A percentile compares a stretch with the other conserved stretches of the same genome.
Conservation (phyloP, 2,329 filamentous ascomycete genomes). For the Pyrenophora seminiperda region DNA sequence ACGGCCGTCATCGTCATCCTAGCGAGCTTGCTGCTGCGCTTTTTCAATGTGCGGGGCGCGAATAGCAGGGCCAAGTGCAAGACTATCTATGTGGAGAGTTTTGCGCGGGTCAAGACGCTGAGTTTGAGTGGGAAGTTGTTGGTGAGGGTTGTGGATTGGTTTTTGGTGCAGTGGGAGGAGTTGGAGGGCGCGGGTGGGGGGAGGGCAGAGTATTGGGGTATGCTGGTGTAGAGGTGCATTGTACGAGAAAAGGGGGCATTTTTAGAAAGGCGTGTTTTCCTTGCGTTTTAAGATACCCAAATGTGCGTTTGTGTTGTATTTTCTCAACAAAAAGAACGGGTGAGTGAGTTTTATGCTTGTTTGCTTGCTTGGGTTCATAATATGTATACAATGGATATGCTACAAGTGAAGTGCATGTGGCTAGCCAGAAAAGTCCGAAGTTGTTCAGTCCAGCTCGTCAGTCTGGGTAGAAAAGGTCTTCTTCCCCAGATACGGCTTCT, state of each 20-base stretch:
- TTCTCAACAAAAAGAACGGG: neutral
- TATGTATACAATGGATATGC: slow-evolving; percentile 34
- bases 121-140: slow-evolving; percentile 86
- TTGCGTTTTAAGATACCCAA: too few relatives aligned
- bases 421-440: neutral
- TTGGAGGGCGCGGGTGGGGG: slow-evolving; percentile 55
- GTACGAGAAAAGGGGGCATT: neutral
- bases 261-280: too few relatives aligned
- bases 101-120: slow-evolving; percentile 80
- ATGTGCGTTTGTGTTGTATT: neutral
- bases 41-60: slow-evolving; percentile 51
- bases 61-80: slow-evolving; percentile 62
- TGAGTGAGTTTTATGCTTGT: too few relatives aligned
- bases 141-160: slow-evolving; percentile 71
- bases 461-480: slow-evolving; percentile 11
- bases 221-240: slow-evolving; percentile 40
- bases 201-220: slow-evolving; percentile 51
- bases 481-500: slow-evolving; percentile 23
- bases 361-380: slow-evolving; percentile 6
- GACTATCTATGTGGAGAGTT: slow-evolving; percentile 88
- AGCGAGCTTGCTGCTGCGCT: slow-evolving; percentile 61
- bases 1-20: slow-evolving; percentile 79
- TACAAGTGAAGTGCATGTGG: slow-evolving; percentile 8
- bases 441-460: slow-evolving; percentile 19
- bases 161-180: slow-evolving; percentile 79